Evolutionary conservation across 352 stramenopile species (phyloP).

Genomic region (Phytophthora agathidicida): DNA sequence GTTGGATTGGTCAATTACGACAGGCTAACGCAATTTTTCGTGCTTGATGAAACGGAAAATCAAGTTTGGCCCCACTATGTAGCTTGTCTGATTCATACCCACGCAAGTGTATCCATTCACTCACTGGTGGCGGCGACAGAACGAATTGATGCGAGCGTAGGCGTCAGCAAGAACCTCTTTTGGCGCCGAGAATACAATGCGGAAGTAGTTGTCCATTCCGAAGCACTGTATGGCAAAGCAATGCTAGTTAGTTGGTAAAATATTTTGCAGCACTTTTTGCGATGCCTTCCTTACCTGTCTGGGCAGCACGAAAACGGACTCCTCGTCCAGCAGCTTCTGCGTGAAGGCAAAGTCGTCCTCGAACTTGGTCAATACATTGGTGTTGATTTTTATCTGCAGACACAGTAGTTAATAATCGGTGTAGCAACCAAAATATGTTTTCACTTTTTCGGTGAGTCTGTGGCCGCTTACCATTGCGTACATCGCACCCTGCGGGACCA

Average conservation of each 20-base stretch:
- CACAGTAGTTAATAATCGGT: no score
- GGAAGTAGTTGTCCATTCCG: slow-evolving; percentile 75
- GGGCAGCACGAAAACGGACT: slow-evolving; percentile 96
- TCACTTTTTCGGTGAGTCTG: neutral
- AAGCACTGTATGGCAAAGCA: slow-evolving; percentile 44
- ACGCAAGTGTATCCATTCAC: no score
- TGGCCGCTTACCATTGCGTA: slow-evolving; percentile 91
- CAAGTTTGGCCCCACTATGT: no score
- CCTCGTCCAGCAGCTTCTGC: slow-evolving; percentile 93
- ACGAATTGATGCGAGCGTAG: slow-evolving; percentile 62
- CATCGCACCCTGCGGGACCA: slow-evolving; percentile 94
- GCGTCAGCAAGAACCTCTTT: slow-evolving; percentile 71
- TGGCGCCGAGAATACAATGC: slow-evolving; percentile 74
- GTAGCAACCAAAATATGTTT: neutral
- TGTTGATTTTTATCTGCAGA: slow-evolving; percentile 67
- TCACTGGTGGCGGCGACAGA: slow-evolving; percentile 59
- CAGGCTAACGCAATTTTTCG: no score
- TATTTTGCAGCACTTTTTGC: no score
- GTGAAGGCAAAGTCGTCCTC: slow-evolving; percentile 94
- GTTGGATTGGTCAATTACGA: no score
- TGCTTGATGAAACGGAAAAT: no score
- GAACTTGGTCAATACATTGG: slow-evolving; percentile 75
- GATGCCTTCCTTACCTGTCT: slow-evolving; percentile 66
- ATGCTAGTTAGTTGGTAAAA: slow-evolving; percentile 12
- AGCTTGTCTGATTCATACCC: no score